phyloP scores from a whole-genome alignment of 495 filamentous ascomycete genomes.

The Neurospora africana region DNA sequence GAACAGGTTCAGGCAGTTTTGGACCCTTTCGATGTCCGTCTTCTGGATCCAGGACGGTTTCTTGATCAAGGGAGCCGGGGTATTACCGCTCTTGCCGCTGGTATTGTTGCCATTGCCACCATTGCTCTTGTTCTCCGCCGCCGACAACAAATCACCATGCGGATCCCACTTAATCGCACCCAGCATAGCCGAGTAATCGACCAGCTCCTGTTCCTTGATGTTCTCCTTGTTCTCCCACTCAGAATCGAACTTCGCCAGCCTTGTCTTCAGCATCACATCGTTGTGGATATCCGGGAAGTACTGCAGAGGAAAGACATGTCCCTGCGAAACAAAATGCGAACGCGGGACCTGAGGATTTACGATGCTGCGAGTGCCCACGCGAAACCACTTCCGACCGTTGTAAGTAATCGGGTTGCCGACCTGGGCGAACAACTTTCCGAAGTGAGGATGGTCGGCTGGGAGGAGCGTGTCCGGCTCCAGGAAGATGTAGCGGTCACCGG shows the following conservation, averaged over 20 bases:
- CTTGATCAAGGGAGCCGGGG: neutral
- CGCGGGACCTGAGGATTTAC: neutral
- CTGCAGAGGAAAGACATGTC: conserved; percentile 6
- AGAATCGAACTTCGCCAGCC: neutral
- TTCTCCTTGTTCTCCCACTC: too few relatives aligned
- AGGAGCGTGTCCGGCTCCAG: conserved; percentile 16
- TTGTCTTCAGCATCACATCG: neutral
- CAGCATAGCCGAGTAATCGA: conserved; percentile 6
- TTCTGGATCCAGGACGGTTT: conserved; percentile 11
- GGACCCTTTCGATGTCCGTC: conserved; percentile 13
- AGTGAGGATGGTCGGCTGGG: neutral
- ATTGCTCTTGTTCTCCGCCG: neutral
- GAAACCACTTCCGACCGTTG: conserved; percentile 8
- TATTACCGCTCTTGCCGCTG: neutral
- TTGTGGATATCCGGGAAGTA: conserved; percentile 2
- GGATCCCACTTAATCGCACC: conserved; percentile 9
- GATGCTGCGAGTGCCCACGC: neutral
- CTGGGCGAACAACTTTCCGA: neutral
- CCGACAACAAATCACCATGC: neutral
- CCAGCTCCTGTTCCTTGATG: neutral
- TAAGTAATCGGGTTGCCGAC: neutral
- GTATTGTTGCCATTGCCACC: neutral
- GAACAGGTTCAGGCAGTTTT: conserved; percentile 23
- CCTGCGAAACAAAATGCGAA: conserved; percentile 10
- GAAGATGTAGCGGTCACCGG: conserved; percentile 6